Evolutionary conservation across 2,329 filamentous ascomycete species (phyloP).

Genomic region (Helicocarpus griseus): DNA sequence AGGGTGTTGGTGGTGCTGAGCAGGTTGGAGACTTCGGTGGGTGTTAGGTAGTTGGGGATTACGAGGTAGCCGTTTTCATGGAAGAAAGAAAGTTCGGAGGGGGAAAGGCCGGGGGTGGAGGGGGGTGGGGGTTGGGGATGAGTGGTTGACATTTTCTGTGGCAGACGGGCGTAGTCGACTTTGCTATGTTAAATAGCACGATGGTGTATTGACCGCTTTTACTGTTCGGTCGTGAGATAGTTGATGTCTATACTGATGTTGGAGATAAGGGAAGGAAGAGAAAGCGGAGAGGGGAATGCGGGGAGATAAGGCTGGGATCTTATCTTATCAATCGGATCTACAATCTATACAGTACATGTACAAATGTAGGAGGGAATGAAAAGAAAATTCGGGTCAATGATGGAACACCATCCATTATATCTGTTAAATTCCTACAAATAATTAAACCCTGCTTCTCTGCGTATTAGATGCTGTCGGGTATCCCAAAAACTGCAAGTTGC

Average conservation of each 20-base stretch:
- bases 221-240: no score
- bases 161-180: background rate
- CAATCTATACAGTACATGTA: background rate
- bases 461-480: background rate
- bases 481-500: background rate
- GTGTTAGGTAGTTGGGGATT: conserved; percentile 64
- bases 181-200: no score
- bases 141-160: background rate
- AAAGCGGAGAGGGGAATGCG: background rate
- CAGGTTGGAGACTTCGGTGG: conserved; percentile 55
- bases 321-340: conserved; percentile 3
- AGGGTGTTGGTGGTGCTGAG: conserved; percentile 65
- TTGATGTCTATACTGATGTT: background rate
- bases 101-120: conserved; percentile 43
- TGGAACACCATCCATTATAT: no score
- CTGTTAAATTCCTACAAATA: no score
- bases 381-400: no score
- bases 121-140: background rate
- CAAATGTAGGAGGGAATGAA: background rate
- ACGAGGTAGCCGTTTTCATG: conserved; percentile 81
- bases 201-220: no score
- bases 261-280: background rate
- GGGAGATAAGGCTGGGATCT: background rate
- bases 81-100: conserved; percentile 63
- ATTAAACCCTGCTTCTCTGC: no score